Base-by-base conservation (phyloP, 345 rosid species). In the Eucalyptus brandiana region DNA sequence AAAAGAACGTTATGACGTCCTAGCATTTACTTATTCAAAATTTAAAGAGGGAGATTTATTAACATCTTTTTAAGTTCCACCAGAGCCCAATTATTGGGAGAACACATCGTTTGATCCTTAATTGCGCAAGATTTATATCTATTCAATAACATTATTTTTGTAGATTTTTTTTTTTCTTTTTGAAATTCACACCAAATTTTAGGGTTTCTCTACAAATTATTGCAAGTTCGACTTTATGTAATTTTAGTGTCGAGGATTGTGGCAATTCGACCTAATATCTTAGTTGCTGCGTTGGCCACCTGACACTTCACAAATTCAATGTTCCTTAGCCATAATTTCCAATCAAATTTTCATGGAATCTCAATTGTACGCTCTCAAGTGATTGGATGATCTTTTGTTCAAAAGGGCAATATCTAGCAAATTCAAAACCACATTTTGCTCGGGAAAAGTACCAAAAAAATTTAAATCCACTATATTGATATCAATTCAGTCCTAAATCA, bases 381-480 rank as follows among this genome's bases (percentile, higher is more conserved):
- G 72, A n/a, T 65, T 7, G n/a, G 37, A 30, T 30, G 8, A 10
- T 18, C 81, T 72, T 72, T 72, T 10, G 26, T 37, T 72, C 28
- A 7, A 37, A 19, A 72, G 45, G 81, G 26, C 45, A 37, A 19
- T 72, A 72, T 37, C 45, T 19, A 37, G 45, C 26, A 72, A 37
- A 72, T 34, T 72, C 2, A 18, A 4, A 13, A 72, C 44, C 44
- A 72, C 44, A 72, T 69, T 67, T 32, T 69, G 80, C 42, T 32
- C 1, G 1, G 13, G 62, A 56, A 56, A 56, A 56, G 30, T 56
- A 56, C 13, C 30, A 56, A 56, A 0, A 56, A 9, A 9, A 1
- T 56, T 56, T 10, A 24, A 56, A 56, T 56, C 12, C 24, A 23
- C 2, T 56, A 0, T 1, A 9, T 56, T 0, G 3, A 1, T 56